Conservation (phyloP, 2,329 filamentous ascomycete genomes). For the Plenodomus lindquistii region DNA sequence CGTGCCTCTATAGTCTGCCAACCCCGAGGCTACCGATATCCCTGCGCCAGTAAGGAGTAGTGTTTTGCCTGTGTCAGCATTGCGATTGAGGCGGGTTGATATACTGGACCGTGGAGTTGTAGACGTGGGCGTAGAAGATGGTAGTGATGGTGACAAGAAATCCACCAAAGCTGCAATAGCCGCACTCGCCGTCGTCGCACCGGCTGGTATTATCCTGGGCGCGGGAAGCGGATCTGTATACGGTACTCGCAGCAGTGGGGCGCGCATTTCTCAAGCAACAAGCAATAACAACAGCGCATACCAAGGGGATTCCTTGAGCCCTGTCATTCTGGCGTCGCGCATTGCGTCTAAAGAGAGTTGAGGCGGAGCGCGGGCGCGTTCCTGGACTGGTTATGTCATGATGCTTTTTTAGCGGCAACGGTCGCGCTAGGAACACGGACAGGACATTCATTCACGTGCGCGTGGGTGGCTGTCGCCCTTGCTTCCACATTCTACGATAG, state of each 20-base stretch:
- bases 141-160: conserved; percentile 66
- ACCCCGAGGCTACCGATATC: conserved; percentile 87
- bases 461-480: neutral
- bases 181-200: conserved; percentile 69
- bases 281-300: neutral
- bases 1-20: conserved; percentile 88
- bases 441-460: no score
- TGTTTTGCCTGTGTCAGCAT: conserved; percentile 55
- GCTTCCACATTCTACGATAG: neutral
- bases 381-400: conserved; percentile 17
- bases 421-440: no score
- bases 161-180: conserved; percentile 75
- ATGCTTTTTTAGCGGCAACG: neutral
- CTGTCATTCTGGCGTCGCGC: no score
- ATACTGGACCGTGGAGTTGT: neutral
- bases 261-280: neutral
- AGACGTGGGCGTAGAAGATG: conserved; percentile 12
- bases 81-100: conserved; percentile 5
- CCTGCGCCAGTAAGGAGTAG: conserved; percentile 80
- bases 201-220: conserved; percentile 73
- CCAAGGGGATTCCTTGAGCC: no score
- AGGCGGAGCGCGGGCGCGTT: conserved; percentile 4
- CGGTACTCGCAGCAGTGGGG: conserved; percentile 76
- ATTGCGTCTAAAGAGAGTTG: neutral
- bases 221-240: conserved; percentile 82